phyloP scores from a whole-genome alignment of 331 rosid genomes.

The Spiraea crenata region DNA sequence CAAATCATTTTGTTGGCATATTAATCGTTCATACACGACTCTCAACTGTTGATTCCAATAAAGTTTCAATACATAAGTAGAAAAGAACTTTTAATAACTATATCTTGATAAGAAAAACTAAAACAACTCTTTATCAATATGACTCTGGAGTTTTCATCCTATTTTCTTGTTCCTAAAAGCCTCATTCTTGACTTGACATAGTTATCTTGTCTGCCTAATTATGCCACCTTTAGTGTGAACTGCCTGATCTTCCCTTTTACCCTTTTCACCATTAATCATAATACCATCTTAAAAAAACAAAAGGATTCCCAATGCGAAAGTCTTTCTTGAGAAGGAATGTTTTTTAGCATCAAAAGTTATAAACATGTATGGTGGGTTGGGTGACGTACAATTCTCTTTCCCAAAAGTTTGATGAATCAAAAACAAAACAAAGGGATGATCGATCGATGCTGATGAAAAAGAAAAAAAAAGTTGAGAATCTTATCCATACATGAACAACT shows the following conservation, averaged over 20 bases:
- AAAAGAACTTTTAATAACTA: neutral
- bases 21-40: neutral
- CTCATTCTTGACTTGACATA: neutral
- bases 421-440: constrained; percentile 26
- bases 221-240: constrained; percentile 4
- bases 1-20: no score
- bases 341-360: constrained; percentile 18
- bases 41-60: neutral
- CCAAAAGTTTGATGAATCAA: neutral
- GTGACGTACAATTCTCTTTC: constrained; percentile 41
- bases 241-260: neutral
- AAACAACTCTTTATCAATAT: no score
- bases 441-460: constrained; percentile 18
- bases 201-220: constrained; percentile 16
- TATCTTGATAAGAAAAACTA: neutral
- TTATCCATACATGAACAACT: constrained; percentile 48
- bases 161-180: no score
- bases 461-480: constrained; percentile 28
- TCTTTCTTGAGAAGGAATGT: constrained; percentile 17
- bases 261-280: constrained; percentile 14
- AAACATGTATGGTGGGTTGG: constrained; percentile 14
- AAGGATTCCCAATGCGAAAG: constrained; percentile 15
- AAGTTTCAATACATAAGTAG: neutral
- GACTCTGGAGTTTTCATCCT: no score
- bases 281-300: constrained; percentile 11